Evolutionary conservation across 768 basidiomycete species (phyloP), one percentile per base, ranked within the genome.

Genomic region (Inosperma sp.): DNA sequence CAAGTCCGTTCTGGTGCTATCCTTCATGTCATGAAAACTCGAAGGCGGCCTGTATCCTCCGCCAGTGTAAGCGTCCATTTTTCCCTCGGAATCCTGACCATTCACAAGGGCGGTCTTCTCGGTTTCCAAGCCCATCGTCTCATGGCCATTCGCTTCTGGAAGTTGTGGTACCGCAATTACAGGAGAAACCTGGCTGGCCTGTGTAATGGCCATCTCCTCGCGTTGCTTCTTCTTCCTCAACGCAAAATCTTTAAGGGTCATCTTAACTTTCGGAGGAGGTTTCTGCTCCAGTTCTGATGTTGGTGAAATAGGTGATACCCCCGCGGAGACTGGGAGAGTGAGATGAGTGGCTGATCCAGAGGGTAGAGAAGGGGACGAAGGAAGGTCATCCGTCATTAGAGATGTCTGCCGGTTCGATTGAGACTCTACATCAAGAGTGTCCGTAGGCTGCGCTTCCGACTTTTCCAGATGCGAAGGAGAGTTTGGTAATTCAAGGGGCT

Each of bases 161-260:
- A 40, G 21, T 25, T 13, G 14, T 14, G 36, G 25, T 19, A 31
- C 40, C 13, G 41, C 26, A n/a, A 23, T 43, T 27, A 37, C 23
- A 35, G 46, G 46, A 26, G 46, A 48, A 6, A 13, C 35, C 17
- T 25, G 45, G 1, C 12, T 47, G 13, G 34, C 36, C 34, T 36
- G 46, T 4, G 33, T 6, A 23, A 48, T 4, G 12, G 33, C 49
- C 31, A 47, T 39, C 37, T 55, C 53, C 40, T 46, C 54, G 17
- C 47, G n/a, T 56, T 74, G 71, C 62, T 74, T 76, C 70, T 75
- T 76, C 72, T 75, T 81, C 49, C 82, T 65, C 25, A 77, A 49
- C 25, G 74, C 77, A 56, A 81, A 83, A 53, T 83, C 81, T 56
- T 76, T 78, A 41, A 83, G 61, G 0, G 81, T 78, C 64, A 82